Evolutionary conservation across 2,329 filamentous ascomycete species (phyloP).

Genomic region (Domatiomyces globalis): DNA sequence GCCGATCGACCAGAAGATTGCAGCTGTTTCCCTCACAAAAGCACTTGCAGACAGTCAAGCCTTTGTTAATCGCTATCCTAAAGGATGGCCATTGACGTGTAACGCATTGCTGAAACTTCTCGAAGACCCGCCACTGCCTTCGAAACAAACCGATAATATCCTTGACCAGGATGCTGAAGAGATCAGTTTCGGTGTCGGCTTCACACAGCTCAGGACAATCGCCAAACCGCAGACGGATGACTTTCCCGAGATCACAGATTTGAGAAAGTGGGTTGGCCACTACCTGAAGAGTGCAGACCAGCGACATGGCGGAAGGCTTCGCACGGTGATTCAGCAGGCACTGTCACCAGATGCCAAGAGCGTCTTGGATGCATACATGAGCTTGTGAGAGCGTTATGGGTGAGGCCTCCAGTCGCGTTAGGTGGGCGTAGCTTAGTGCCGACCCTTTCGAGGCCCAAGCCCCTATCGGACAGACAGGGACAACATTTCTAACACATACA

Average conservation of each 20-base stretch:
- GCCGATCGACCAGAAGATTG: constrained; percentile 81
- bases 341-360: constrained; percentile 46
- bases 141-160: constrained; percentile 59
- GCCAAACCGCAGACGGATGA: constrained; percentile 60
- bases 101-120: constrained; percentile 79
- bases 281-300: constrained; percentile 66
- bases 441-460: not conserved
- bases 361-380: constrained; percentile 36
- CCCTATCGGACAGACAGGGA: not conserved
- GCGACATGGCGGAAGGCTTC: constrained; percentile 56
- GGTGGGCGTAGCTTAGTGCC: no score
- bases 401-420: no score
- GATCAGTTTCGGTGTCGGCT: constrained; percentile 84
- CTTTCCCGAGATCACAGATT: constrained; percentile 72
- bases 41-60: constrained; percentile 73
- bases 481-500: not conserved
- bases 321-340: constrained; percentile 56
- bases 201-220: constrained; percentile 85
- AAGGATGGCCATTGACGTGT: constrained; percentile 84
- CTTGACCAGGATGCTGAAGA: constrained; percentile 88
- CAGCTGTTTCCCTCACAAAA: constrained; percentile 85
- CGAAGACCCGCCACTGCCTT: constrained; percentile 67
- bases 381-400: not conserved
- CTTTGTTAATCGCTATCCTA: constrained; percentile 68
- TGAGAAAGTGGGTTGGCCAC: constrained; percentile 67